phyloP scores from a whole-genome alignment of 805 yeast species.

The Metschnikowia proteae region DNA sequence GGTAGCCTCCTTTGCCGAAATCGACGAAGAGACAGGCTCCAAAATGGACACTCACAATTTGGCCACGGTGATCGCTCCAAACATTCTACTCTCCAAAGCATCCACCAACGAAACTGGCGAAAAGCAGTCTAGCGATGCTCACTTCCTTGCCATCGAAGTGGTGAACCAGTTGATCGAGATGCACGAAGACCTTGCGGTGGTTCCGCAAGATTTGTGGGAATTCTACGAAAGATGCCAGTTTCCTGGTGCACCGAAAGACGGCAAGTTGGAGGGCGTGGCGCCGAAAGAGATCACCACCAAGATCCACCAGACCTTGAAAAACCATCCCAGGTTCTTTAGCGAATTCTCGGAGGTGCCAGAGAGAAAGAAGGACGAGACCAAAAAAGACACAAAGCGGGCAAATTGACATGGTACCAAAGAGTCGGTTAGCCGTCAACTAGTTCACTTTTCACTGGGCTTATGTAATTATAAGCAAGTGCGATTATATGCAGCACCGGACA shows the following conservation, averaged over 20 bases:
- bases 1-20: slow-evolving; percentile 93
- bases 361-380: background rate
- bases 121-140: slow-evolving; percentile 54
- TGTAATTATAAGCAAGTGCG: background rate
- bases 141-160: slow-evolving; percentile 87
- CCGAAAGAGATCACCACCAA: slow-evolving; percentile 37
- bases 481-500: background rate
- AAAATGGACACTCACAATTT: slow-evolving; percentile 95
- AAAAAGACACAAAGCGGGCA: slow-evolving; percentile 10
- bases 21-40: slow-evolving; percentile 80
- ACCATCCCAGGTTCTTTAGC: slow-evolving; percentile 29
- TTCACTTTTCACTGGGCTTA: too few relatives aligned
- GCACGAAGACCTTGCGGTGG: slow-evolving; percentile 72
- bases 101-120: slow-evolving; percentile 23
- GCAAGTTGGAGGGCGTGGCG: slow-evolving; percentile 18
- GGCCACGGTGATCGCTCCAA: slow-evolving; percentile 95
- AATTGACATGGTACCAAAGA: background rate
- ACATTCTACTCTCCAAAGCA: slow-evolving; percentile 64
- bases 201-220: slow-evolving; percentile 62
- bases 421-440: too few relatives aligned
- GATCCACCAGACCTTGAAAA: slow-evolving; percentile 31
- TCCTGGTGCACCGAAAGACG: slow-evolving; percentile 10
- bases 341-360: background rate
- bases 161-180: slow-evolving; percentile 77
- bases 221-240: slow-evolving; percentile 48